A percentile compares a stretch with the other conserved stretches of the same genome.
These are phyloP conservation scores for Tolypocladium endophyticum DNA, from an alignment of 2,329 filamentous ascomycete genomes.

Conservation along the genomic window DNA sequence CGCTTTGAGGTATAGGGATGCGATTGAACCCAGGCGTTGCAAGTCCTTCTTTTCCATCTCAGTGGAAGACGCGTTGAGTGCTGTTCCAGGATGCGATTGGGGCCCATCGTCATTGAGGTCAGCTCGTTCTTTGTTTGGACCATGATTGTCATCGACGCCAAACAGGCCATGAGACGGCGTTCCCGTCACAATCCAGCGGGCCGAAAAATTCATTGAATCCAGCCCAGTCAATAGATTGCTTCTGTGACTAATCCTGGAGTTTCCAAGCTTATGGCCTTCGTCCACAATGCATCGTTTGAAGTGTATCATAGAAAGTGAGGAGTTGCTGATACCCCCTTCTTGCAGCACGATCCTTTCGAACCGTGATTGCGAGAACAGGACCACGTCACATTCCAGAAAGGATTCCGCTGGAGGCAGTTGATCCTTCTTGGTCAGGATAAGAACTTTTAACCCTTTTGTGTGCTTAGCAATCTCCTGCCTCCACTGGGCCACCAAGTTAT, in stretches of 20 bases:
- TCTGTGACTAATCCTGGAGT: slow-evolving; percentile 41
- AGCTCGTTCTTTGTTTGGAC: background rate
- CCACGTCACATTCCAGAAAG: slow-evolving; percentile 59
- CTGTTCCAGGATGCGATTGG: slow-evolving; percentile 10
- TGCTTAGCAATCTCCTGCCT: slow-evolving; percentile 70
- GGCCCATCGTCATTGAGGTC: slow-evolving; percentile 6
- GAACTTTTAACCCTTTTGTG: slow-evolving; percentile 52
- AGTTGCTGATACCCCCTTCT: slow-evolving; percentile 26
- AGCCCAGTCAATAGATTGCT: slow-evolving; percentile 45
- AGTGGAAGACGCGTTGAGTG: slow-evolving; percentile 20
- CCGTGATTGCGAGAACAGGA: slow-evolving; percentile 64
- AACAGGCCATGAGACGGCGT: slow-evolving; percentile 80
- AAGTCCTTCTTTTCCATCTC: slow-evolving; percentile 53
- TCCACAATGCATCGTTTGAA: slow-evolving; percentile 88
- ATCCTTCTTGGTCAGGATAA: slow-evolving; percentile 48
- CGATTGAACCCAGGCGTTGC: slow-evolving; percentile 53
- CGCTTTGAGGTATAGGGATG: slow-evolving; percentile 62
- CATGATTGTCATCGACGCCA: slow-evolving; percentile 37
- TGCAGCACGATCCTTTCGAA: slow-evolving; percentile 52
- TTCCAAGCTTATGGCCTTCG: slow-evolving; percentile 79
- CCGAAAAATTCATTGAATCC: slow-evolving; percentile 50
- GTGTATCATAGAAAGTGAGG: slow-evolving; percentile 59
- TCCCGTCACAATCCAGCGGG: slow-evolving; percentile 82
- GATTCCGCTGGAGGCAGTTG: slow-evolving; percentile 45
- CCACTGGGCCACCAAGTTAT: slow-evolving; percentile 82